Evolutionary conservation across 2,329 filamentous ascomycete species (phyloP), one percentile per base, ranked within the genome.

Genomic region (Chaetoscypha palmicola): DNA sequence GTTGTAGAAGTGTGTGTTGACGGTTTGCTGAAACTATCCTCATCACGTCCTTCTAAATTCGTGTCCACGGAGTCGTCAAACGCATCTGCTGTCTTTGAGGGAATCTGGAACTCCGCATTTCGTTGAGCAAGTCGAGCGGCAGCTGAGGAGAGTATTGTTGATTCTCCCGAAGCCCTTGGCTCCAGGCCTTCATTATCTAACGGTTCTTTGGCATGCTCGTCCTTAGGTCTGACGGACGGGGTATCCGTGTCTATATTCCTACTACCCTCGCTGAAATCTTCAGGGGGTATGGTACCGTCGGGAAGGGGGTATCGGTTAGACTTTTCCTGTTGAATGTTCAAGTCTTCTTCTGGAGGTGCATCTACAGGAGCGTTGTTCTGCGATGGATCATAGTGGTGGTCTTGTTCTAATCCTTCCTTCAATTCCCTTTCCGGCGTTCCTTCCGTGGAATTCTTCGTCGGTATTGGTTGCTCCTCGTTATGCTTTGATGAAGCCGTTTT

Each of bases 21-120:
- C 35, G 71, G 70, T 17, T 68, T 61, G 52, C 74, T 76, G 59
- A 77, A 81, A 9, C 73, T 71, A 57, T 81, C 77, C 46, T 71
- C 65, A 50, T 73, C 73, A 23, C 54, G 51, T 4, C 57, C 56
- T 38, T 58, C 50, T 20, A 49, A 36, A 3, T 56, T 43, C 47
- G 51, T 47, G 4, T 48, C 48, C 7, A 46, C 26, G 9, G 48
- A 46, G 12, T 43, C 36, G 19, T 53, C 52, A 38, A 69, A 64
- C 17, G 68, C 62, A 39, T 72, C 69, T 20, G 72, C 71, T 10
- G 69, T 62, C 26, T 64, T 62, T 2, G 67, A 66, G 12, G 77
- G 76, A 46, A 80, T 75, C 42, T 72, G 69, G 20, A 61, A 58
- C 53, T 79, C 73, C 7, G 67, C 63, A 39, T 72, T 60, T 46